These are phyloP conservation scores for Turnera subulata DNA, from an alignment of 345 rosid genomes.

Conservation along the genomic window DNA sequence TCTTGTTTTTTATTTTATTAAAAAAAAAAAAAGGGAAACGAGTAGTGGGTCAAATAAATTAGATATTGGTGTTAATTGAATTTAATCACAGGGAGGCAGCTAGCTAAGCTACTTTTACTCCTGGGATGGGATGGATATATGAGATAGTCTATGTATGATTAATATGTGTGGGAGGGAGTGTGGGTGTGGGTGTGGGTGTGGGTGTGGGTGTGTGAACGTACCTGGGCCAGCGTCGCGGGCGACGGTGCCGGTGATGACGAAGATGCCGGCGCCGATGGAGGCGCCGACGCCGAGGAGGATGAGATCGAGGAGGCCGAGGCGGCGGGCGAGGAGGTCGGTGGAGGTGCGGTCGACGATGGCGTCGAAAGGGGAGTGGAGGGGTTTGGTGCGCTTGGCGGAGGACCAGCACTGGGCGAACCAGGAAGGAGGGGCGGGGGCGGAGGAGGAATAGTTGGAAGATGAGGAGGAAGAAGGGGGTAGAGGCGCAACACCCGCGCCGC, in stretches of 20 bases:
- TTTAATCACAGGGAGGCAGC: too few species aligned
- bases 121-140: too few species aligned
- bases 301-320: slow-evolving; percentile 80
- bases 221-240: slow-evolving; percentile 97
- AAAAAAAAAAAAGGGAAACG: too few species aligned
- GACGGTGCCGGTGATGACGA: slow-evolving; percentile 94
- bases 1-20: too few species aligned
- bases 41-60: too few species aligned
- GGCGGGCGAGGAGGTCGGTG: slow-evolving; percentile 63
- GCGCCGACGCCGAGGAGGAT: slow-evolving; percentile 87
- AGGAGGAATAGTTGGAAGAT: neutral
- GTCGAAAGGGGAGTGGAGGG: slow-evolving; percentile 27
- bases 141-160: too few species aligned
- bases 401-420: slow-evolving; percentile 55
- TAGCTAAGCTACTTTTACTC: too few species aligned
- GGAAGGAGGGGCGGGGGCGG: slow-evolving; percentile 31
- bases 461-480: neutral
- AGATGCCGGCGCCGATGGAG: slow-evolving; percentile 91
- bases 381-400: slow-evolving; percentile 68
- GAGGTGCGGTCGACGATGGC: slow-evolving; percentile 28
- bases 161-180: too few species aligned
- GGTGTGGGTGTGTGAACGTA: too few species aligned
- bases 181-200: too few species aligned
- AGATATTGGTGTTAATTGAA: too few species aligned
- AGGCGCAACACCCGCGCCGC: neutral